Evolutionary conservation across 768 basidiomycete species (phyloP), one percentile per base, ranked within the genome.

Genomic region (Tylopilus rubrobrunneus): DNA sequence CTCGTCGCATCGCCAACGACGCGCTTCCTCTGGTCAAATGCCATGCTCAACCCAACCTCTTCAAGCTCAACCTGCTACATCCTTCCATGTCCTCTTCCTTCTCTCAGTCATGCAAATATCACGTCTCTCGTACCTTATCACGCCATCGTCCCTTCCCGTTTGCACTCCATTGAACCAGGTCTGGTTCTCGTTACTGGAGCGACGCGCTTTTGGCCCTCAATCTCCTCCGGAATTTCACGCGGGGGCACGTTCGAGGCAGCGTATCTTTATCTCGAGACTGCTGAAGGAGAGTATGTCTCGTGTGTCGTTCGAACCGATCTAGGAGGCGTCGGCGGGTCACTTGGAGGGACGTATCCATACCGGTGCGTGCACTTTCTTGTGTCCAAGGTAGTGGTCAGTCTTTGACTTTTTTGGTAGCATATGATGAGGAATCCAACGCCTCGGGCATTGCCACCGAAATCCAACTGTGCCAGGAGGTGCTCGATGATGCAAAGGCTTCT

Each of bases 121-220:
- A 25, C 25, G 5, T 25, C 25, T 25, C 25, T 25, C 3, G 25
- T 5, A 25, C 25, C 25, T 25, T 25, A 25, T 43, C 70, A 78
- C 41, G 74, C 71, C 2, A 79, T 92, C 15, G 80, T 91, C 21
- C 87, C 89, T 15, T 77, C 81, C 12, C 82, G 89, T 40, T 62
- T 62, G 29, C 68, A 66, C 17, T 59, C 66, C 45, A 40, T 69
- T 11, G 94, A 98, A 71, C 94, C 94, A 4, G 93, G 93, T 25
- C 80, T 96, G 37, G 83, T 97, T 41, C 79, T 95, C 48, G 72
- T 90, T 7, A 72, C 78, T 0, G 94, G 94, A 5, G 75, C 84
- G 57, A 72, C 92, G 51, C 82, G 89, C 36, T 89, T 91, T 67
- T 98, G 94, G 94, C 86, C 93, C 52, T 87, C 85, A 55, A 86